phyloP scores from a whole-genome alignment of 2,329 filamentous ascomycete genomes.

The Penicillium sumatraense region DNA sequence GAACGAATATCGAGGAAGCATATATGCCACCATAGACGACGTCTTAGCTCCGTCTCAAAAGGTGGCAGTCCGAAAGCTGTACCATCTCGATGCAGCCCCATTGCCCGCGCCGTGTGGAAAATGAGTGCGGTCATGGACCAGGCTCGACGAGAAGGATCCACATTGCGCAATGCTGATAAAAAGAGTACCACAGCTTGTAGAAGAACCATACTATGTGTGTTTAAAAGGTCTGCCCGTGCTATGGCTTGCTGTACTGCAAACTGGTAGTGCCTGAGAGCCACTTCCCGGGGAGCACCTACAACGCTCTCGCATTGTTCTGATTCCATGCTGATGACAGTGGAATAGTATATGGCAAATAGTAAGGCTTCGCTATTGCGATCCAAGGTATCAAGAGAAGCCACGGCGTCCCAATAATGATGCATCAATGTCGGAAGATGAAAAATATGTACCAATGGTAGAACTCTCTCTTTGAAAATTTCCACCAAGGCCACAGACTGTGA shows the following conservation, averaged over 20 bases:
- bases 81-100: conserved; percentile 48
- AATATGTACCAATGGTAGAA: conserved; percentile 61
- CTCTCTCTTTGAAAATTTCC: conserved; percentile 28
- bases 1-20: conserved; percentile 49
- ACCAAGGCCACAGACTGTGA: conserved; percentile 18
- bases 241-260: conserved; percentile 64
- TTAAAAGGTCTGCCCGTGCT: conserved; percentile 62
- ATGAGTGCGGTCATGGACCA: conserved; percentile 37
- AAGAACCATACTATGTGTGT: conserved; percentile 60
- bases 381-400: conserved; percentile 51
- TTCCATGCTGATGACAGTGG: conserved; percentile 56
- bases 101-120: conserved; percentile 33
- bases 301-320: conserved; percentile 50
- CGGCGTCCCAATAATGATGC: conserved; percentile 50
- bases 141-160: conserved; percentile 29
- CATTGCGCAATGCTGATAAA: conserved; percentile 50
- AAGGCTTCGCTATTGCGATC: conserved; percentile 58
- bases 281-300: conserved; percentile 52
- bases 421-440: conserved; percentile 59
- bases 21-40: conserved; percentile 56
- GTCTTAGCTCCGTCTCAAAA: conserved; percentile 53
- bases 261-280: conserved; percentile 57
- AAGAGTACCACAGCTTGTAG: conserved; percentile 64
- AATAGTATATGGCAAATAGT: conserved; percentile 64
- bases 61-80: conserved; percentile 46